Base-by-base conservation (phyloP, 257 asterid species). In the Cruciata laevipes region DNA sequence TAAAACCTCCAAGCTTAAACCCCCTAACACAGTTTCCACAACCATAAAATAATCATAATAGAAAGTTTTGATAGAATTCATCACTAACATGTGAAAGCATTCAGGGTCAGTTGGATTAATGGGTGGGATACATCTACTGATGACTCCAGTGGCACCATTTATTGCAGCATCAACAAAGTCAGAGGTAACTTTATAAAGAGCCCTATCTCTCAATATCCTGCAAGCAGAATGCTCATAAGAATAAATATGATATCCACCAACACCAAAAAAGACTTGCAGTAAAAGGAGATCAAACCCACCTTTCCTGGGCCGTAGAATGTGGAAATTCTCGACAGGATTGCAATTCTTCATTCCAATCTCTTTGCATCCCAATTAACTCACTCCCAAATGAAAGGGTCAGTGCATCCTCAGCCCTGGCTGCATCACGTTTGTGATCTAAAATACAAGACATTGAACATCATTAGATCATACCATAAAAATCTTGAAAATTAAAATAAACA, bases 91-190 rank as follows among this genome's bases (percentile, higher is more conserved):
- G 75, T 89, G 98, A 79, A 87, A 89, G 85, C 96, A 89, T 77
- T 87, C 96, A 63, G 98, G 98, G 80, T 91, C 98, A 24, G 98
- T 87, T 74, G 98, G 98, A 86, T 91, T 91, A 75, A 91, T 89
- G 57, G 98, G 95, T 24, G 95, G 95, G 66, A 91, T 91, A 78
- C 96, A 89, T 85, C 96, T 83, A 79, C 77, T 87, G 67, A 91
- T 89, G 72, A 91, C 98, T 75, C 96, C 96, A 77, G 83, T 79
- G 63, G 98, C 98, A 49, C 98, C 98, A 73, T 82, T 86, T 58
- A 83, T 83, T 63, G 98, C 98, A 69, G 96, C 96, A 71, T 91
- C 96, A 73, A 89, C 96, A 83, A 91, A 91, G 75, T 91, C 98
- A 24, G 96, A 84, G 68, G 88, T 87, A 67, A 89, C 96, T 77